Conservation (phyloP, 306 rosid species). For the Canavalia ensiformis region DNA sequence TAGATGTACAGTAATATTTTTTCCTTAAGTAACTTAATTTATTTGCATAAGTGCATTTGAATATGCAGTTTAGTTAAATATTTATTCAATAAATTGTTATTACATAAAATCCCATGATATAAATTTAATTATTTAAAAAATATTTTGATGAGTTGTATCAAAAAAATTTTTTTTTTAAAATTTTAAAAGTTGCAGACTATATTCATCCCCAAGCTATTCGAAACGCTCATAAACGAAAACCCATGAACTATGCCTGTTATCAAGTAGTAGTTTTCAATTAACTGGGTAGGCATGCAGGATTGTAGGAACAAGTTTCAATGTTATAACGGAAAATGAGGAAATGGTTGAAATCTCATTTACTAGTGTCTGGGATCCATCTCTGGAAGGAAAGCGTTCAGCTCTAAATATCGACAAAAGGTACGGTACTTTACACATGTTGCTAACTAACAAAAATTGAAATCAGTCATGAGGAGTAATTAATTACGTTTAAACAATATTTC, state of each 20-base stretch:
- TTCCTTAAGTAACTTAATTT: no score
- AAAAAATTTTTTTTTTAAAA: no score
- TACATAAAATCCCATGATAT: no score
- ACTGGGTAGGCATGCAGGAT: constrained; percentile 60
- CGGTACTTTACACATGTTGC: not conserved
- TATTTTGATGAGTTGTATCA: no score
- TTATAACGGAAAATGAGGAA: constrained; percentile 68
- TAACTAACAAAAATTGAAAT: not conserved
- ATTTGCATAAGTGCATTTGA: no score
- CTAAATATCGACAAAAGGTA: constrained; percentile 88
- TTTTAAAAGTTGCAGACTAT: no score
- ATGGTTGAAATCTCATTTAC: constrained; percentile 83
- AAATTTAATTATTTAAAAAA: no score
- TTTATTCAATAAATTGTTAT: no score
- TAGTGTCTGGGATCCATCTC: constrained; percentile 82
- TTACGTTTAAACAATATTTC: not conserved
- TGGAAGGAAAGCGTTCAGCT: constrained; percentile 73
- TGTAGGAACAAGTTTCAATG: constrained; percentile 64
- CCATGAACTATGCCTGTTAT: not conserved
- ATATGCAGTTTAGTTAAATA: no score
- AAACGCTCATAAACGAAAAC: not conserved
- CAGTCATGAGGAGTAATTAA: not conserved
- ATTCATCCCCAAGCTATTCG: no score
- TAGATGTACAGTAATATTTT: no score
- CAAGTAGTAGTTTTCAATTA: not conserved